Conservation (phyloP, 352 stramenopile genomes). For the Pythium rishiriense region DNA sequence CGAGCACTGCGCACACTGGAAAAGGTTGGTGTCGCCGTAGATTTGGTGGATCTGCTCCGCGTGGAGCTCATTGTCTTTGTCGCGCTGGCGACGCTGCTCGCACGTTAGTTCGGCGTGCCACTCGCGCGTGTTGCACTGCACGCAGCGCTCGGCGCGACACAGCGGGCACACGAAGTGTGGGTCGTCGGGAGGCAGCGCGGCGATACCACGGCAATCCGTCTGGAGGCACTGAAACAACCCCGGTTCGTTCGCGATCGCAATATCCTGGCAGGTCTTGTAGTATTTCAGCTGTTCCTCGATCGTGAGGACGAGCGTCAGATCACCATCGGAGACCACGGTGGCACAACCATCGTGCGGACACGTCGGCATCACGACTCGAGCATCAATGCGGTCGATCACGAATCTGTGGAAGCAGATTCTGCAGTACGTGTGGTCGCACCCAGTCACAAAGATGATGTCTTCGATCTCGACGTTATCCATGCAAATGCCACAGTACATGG, state of each 20-base stretch:
- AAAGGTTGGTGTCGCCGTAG: slow-evolving; percentile 5
- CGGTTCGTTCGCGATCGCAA: background rate
- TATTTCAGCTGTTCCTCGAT: slow-evolving; percentile 12
- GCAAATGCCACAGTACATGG: slow-evolving; percentile 15
- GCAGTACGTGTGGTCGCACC: slow-evolving; percentile 15
- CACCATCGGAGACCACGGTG: background rate
- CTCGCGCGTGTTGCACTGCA: slow-evolving; percentile 26
- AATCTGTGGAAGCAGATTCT: slow-evolving; percentile 1
- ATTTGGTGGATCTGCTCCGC: slow-evolving; percentile 17
- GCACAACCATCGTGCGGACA: slow-evolving; percentile 13
- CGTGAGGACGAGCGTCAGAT: slow-evolving; percentile 9
- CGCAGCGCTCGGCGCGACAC: slow-evolving; percentile 19
- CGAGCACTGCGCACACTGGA: slow-evolving; percentile 14
- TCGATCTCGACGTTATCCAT: slow-evolving; percentile 10
- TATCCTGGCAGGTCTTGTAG: slow-evolving; percentile 3
- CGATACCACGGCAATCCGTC: slow-evolving; percentile 3
- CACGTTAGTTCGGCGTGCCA: slow-evolving; percentile 25
- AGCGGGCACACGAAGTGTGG: slow-evolving; percentile 26
- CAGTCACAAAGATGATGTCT: slow-evolving; percentile 8
- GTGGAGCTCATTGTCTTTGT: slow-evolving; percentile 24
- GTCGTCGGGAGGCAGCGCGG: background rate
- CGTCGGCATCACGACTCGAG: background rate
- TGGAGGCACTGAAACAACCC: slow-evolving; percentile 8
- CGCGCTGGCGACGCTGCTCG: slow-evolving; percentile 19
- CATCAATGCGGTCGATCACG: slow-evolving; percentile 1